Evolutionary conservation across 2,329 filamentous ascomycete genomes (phyloP).

Genomic region (Aspergillus hiratsukae): DNA sequence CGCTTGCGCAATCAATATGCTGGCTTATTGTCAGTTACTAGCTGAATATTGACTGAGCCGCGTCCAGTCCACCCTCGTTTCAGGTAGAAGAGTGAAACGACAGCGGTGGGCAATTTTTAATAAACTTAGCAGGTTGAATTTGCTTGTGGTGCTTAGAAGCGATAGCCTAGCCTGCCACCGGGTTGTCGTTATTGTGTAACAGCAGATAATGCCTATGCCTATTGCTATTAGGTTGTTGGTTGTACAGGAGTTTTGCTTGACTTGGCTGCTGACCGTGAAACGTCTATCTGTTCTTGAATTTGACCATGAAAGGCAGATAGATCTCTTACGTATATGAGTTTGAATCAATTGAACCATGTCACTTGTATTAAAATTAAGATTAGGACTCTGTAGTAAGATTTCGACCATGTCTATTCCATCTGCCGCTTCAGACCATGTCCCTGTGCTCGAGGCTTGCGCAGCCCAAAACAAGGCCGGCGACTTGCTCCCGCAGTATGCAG

Average conservation of each 20-base stretch:
- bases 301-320: too few relatives aligned
- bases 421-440: neutral
- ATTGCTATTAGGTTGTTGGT: too few relatives aligned
- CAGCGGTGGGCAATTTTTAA: neutral
- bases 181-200: neutral
- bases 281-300: neutral
- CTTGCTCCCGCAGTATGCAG: neutral
- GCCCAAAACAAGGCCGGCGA: neutral
- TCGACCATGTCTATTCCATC: neutral
- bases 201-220: too few relatives aligned
- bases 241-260: neutral
- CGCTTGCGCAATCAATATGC: neutral
- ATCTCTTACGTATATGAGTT: too few relatives aligned
- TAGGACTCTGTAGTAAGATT: neutral
- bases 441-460: neutral
- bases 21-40: neutral
- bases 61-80: neutral
- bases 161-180: neutral
- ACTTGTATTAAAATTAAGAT: neutral
- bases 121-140: neutral
- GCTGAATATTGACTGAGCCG: neutral
- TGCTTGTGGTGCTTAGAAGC: neutral
- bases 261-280: neutral
- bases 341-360: too few relatives aligned
- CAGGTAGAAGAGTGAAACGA: neutral